A percentile compares a stretch with the other conserved stretches of the same genome.
Conservation (phyloP, 129 eudicot species). For the Centaurea solstitialis region DNA sequence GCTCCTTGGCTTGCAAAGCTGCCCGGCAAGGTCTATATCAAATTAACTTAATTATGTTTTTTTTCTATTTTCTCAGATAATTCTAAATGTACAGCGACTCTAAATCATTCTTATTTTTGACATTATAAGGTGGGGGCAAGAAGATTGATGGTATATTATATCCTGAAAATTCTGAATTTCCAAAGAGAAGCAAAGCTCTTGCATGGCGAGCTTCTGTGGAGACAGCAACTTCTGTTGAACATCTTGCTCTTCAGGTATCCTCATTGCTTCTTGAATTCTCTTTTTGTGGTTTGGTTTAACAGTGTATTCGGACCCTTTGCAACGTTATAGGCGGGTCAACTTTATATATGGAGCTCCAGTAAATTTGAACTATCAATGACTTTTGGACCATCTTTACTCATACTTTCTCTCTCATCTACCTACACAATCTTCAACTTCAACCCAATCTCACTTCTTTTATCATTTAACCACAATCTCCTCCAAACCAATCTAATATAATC, state of each 20-base stretch:
- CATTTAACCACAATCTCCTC: too few relatives aligned
- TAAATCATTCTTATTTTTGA: not conserved
- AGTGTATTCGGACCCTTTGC: not conserved
- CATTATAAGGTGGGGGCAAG: slow-evolving; percentile 61
- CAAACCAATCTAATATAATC: too few relatives aligned
- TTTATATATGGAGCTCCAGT: not conserved
- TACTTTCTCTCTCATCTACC: too few relatives aligned
- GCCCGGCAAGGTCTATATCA: slow-evolving; percentile 82
- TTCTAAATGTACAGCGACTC: slow-evolving; percentile 1
- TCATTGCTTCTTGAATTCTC: slow-evolving; percentile 16
- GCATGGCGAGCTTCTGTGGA: slow-evolving; percentile 90
- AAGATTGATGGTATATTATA: slow-evolving; percentile 79
- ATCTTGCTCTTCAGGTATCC: slow-evolving; percentile 88
- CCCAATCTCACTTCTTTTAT: too few relatives aligned
- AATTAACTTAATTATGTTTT: slow-evolving; percentile 3
- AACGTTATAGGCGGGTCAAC: not conserved
- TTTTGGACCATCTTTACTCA: not conserved
- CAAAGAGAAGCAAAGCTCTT: slow-evolving; percentile 64
- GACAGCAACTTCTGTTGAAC: slow-evolving; percentile 68
- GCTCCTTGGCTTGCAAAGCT: slow-evolving; percentile 69
- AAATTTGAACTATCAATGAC: not conserved
- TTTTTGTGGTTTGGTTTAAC: not conserved
- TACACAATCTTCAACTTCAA: too few relatives aligned
- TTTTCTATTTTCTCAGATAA: not conserved
- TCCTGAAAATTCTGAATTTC: slow-evolving; percentile 74